Evolutionary conservation across 257 asterid genomes (phyloP).

Genomic region (Nicotiana undulata): DNA sequence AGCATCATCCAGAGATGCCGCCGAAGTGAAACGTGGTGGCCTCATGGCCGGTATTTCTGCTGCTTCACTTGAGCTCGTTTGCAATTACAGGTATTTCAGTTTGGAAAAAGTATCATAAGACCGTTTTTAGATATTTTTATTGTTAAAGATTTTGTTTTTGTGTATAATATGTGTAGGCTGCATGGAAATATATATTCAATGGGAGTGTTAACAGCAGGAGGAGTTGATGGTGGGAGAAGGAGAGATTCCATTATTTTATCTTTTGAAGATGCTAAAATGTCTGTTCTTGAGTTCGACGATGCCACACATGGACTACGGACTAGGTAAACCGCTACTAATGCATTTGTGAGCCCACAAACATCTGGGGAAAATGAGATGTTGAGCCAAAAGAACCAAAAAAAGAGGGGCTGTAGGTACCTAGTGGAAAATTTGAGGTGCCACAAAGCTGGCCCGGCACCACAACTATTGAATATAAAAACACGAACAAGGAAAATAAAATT

Average conservation of each 20-base stretch:
- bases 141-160: not conserved
- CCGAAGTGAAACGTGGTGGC: slow-evolving; percentile 69
- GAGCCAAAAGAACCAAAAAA: not conserved
- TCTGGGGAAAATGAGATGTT: not conserved
- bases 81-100: slow-evolving; percentile 61
- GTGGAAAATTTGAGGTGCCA: not conserved
- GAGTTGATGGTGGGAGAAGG: slow-evolving; percentile 64
- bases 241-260: slow-evolving; percentile 84
- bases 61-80: slow-evolving; percentile 74
- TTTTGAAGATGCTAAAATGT: slow-evolving; percentile 81
- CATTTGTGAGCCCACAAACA: not conserved
- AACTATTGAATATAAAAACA: not conserved
- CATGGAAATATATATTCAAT: slow-evolving; percentile 94
- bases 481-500: not conserved
- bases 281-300: slow-evolving; percentile 88
- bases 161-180: slow-evolving; percentile 47
- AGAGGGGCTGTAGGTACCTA: not conserved
- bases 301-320: slow-evolving; percentile 80
- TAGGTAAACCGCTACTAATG: slow-evolving; percentile 37
- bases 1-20: slow-evolving; percentile 34
- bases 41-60: slow-evolving; percentile 75
- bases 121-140: not conserved
- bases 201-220: slow-evolving; percentile 64
- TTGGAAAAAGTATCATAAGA: not conserved
- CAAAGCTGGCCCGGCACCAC: not conserved